Percentiles rank a stretch among this genome's conserved stretches.
These are phyloP conservation scores for Prunus mongolica DNA, from an alignment of 306 rosid species.

Conservation along the genomic window DNA sequence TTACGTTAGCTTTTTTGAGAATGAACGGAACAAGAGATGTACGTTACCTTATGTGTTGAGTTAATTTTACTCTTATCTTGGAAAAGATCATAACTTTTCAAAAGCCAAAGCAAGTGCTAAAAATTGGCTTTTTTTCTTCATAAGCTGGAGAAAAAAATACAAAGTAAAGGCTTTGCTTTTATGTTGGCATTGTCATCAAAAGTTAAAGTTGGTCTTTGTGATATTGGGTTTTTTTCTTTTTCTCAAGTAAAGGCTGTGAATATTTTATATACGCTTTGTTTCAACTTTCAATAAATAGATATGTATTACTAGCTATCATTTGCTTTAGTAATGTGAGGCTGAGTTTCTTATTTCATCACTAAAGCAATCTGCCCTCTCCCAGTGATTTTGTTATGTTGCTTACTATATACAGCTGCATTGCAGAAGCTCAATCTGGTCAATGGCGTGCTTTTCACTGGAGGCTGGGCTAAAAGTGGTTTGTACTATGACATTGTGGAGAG, in stretches of 20 bases:
- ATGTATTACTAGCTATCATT: background rate
- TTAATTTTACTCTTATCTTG: background rate
- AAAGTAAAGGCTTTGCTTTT: background rate
- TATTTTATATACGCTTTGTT: background rate
- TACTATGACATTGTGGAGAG: conserved; percentile 50
- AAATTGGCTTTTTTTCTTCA: background rate
- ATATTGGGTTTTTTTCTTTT: background rate
- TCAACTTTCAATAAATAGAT: too few species aligned
- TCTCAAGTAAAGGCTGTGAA: background rate
- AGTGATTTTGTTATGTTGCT: background rate
- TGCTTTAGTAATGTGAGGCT: background rate
- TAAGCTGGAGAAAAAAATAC: background rate
- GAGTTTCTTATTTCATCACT: background rate
- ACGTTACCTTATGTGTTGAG: background rate
- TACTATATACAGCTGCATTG: conserved; percentile 16
- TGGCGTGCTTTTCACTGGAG: conserved; percentile 93
- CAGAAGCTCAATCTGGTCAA: conserved; percentile 88
- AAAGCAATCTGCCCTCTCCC: background rate
- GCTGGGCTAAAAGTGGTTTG: conserved; percentile 66
- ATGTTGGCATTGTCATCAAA: background rate
- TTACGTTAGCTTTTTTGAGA: background rate
- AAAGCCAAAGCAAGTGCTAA: background rate
- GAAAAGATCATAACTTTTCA: background rate
- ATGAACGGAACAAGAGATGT: background rate
- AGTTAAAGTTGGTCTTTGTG: background rate